phyloP scores from a whole-genome alignment of 108 stramenopile genomes.

The Skeletonema potamos region DNA sequence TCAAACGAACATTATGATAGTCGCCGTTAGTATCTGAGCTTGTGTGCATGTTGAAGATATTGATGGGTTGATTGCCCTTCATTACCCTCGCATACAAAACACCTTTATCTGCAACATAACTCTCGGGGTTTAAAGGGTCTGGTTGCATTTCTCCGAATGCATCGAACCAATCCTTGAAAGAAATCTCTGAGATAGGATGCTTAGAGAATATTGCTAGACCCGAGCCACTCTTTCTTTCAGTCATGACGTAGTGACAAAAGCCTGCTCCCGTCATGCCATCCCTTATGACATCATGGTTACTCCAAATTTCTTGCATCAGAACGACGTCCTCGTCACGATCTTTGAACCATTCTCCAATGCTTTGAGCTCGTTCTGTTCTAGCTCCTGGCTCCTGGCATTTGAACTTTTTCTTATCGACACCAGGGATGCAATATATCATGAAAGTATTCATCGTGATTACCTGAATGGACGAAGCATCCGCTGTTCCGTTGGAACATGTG shows the following conservation, averaged over 20 bases:
- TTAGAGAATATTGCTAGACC: background rate
- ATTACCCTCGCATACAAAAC: background rate
- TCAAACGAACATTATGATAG: constrained; percentile 3
- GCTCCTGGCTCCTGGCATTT: background rate
- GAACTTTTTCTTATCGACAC: background rate
- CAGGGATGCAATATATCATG: background rate
- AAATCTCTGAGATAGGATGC: background rate
- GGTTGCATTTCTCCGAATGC: background rate
- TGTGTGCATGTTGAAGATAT: constrained; percentile 10
- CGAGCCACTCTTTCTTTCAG: background rate
- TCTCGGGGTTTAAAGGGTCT: background rate
- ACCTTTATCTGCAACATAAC: background rate
- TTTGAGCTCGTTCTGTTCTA: background rate
- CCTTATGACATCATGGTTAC: constrained; percentile 8
- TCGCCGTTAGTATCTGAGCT: constrained; percentile 6
- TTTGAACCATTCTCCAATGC: background rate
- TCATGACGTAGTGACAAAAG: constrained; percentile 19
- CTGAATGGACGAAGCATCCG: background rate
- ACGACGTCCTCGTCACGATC: constrained; percentile 10
- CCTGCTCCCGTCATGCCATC: constrained; percentile 15
- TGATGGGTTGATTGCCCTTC: background rate
- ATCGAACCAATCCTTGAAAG: constrained; percentile 2
- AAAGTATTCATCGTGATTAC: background rate
- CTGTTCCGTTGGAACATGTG: background rate
- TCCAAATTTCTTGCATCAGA: constrained; percentile 9